Conservation (phyloP, 345 rosid species). For the Rhizophora apiculata region DNA sequence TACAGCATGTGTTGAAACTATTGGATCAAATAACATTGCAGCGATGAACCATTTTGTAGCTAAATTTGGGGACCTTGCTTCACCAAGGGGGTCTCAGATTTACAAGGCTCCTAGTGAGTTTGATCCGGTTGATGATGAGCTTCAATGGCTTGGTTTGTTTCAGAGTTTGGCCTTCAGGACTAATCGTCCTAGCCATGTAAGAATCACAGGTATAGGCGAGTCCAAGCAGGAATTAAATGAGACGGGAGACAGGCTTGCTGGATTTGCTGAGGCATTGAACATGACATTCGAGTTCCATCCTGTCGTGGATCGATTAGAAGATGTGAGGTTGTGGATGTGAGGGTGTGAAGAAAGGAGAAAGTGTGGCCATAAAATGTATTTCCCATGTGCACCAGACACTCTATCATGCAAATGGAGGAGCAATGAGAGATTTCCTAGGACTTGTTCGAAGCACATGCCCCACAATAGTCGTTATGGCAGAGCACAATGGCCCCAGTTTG, state of each 20-base stretch:
- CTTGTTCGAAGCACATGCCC: constrained; percentile 86
- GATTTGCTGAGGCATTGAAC: constrained; percentile 76
- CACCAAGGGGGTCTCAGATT: constrained; percentile 67
- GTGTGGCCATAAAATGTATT: constrained; percentile 74
- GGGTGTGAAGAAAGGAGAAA: constrained; percentile 87
- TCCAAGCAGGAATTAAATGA: constrained; percentile 83
- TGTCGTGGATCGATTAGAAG: constrained; percentile 88
- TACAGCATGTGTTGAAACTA: constrained; percentile 75
- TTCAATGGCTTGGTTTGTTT: constrained; percentile 93
- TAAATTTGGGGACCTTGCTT: constrained; percentile 61
- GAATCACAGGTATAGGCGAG: constrained; percentile 90
- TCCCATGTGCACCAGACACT: constrained; percentile 87
- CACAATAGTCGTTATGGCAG: constrained; percentile 54
- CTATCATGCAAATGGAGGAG: constrained; percentile 60
- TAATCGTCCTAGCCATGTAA: constrained; percentile 76
- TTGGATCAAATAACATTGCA: constrained; percentile 58
- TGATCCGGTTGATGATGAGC: constrained; percentile 68
- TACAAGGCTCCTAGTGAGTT: constrained; percentile 72
- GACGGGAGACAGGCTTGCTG: constrained; percentile 80
- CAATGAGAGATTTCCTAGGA: constrained; percentile 67
- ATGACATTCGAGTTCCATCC: constrained; percentile 90
- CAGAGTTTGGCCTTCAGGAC: constrained; percentile 83
- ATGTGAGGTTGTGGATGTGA: constrained; percentile 98
- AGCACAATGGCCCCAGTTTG: constrained; percentile 45
- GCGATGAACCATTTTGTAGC: constrained; percentile 62